A percentile compares a stretch with the other conserved stretches of the same genome.
Conservation (phyloP, 1,139 yeast species). For the Hyphopichia wangnamkhiaoensis region DNA sequence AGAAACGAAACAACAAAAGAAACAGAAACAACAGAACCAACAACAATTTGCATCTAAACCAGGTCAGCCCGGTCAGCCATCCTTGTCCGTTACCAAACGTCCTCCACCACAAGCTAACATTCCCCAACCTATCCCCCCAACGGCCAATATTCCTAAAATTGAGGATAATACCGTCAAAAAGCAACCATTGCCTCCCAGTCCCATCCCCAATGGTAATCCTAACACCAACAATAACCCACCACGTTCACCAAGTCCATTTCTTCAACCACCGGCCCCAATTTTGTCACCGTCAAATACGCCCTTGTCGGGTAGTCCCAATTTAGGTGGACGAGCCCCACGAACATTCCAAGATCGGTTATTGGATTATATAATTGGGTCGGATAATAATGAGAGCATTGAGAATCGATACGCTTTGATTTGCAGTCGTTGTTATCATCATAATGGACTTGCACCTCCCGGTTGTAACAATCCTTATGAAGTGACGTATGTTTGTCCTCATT, state of each 20-base stretch:
- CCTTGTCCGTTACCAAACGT: constrained; percentile 2
- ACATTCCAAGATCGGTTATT: constrained; percentile 46
- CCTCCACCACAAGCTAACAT: constrained; percentile 3
- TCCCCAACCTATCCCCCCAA: too few species aligned
- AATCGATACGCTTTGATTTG: constrained; percentile 77
- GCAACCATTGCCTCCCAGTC: too few species aligned
- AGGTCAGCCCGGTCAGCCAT: not conserved
- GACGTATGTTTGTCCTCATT: constrained; percentile 68
- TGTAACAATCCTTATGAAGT: constrained; percentile 52
- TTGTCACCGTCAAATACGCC: constrained; percentile 1
- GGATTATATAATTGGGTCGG: constrained; percentile 68
- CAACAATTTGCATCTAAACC: constrained; percentile 3
- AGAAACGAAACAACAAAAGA: constrained; percentile 26
- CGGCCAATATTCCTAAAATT: too few species aligned
- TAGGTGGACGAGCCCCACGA: constrained; percentile 13
- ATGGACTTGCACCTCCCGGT: constrained; percentile 84
- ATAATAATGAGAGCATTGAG: constrained; percentile 62
- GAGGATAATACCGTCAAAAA: too few species aligned
- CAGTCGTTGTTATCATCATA: constrained; percentile 61
- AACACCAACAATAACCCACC: too few species aligned
- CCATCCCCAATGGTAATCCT: too few species aligned
- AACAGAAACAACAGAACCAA: not conserved
- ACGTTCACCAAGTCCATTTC: too few species aligned
- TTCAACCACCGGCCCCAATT: too few species aligned
- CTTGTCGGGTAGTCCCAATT: constrained; percentile 1